Conservation (phyloP, 345 rosid genomes). For the Iberis pinnata region DNA sequence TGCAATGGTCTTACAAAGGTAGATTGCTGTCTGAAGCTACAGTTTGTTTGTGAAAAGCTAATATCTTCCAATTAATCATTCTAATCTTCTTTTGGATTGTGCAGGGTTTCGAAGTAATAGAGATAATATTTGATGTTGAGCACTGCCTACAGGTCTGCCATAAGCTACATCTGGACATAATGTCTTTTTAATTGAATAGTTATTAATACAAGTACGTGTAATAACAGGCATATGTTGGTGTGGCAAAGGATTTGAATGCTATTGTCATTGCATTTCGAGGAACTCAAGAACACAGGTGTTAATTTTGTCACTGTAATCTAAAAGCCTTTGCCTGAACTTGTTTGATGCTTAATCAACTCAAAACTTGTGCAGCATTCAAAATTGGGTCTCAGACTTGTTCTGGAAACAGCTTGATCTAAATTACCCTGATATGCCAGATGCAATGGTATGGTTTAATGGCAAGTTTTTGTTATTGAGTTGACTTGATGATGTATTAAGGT, state of each 20-base stretch:
- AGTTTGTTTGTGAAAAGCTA: no score
- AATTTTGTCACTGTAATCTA: background rate
- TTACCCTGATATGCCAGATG: conserved; percentile 92
- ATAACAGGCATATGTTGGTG: conserved; percentile 45
- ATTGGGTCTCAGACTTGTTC: conserved; percentile 83
- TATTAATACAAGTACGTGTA: conserved; percentile 8
- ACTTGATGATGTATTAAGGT: background rate
- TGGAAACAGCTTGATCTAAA: conserved; percentile 93
- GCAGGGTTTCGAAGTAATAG: conserved; percentile 85
- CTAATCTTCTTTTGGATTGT: conserved; percentile 15
- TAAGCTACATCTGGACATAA: background rate
- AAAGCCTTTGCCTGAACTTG: background rate
- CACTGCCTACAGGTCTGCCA: conserved; percentile 70
- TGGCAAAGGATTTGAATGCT: conserved; percentile 31
- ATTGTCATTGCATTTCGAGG: conserved; percentile 29
- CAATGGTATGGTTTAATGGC: conserved; percentile 52
- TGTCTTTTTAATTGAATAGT: background rate
- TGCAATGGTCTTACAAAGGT: conserved; percentile 78
- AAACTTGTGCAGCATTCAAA: conserved; percentile 61
- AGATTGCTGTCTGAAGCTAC: conserved; percentile 8
- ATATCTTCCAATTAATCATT: background rate
- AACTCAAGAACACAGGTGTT: conserved; percentile 32
- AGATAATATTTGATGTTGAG: conserved; percentile 69
- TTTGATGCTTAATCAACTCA: conserved; percentile 2
- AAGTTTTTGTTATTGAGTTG: background rate